Evolutionary conservation across 1,139 yeast species (phyloP).

Genomic region (Nadsonia starkeyi-henricii): DNA sequence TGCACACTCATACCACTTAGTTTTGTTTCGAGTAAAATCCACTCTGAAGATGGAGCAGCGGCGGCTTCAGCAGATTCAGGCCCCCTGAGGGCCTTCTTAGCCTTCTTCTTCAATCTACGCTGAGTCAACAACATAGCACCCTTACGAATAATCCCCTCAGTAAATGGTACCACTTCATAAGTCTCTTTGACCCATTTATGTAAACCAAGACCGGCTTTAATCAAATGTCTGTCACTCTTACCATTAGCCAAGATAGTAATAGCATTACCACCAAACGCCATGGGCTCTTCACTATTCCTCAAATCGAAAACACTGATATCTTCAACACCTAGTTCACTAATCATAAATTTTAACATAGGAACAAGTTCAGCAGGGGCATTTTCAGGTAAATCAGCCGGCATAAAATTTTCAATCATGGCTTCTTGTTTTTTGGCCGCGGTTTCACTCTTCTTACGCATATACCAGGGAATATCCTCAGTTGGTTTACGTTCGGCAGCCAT

Average conservation of each 20-base stretch:
- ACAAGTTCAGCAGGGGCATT: neutral
- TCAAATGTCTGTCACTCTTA: constrained; percentile 61
- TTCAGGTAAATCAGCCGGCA: neutral
- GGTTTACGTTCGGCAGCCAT: neutral
- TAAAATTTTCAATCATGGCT: neutral
- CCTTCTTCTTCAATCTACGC: constrained; percentile 48
- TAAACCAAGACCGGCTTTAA: constrained; percentile 53
- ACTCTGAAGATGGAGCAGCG: constrained; percentile 17
- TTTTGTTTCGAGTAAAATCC: constrained; percentile 69
- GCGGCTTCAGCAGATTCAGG: constrained; percentile 29
- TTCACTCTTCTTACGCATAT: neutral
- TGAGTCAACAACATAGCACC: constrained; percentile 44
- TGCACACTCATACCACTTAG: constrained; percentile 55
- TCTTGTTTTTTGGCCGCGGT: neutral
- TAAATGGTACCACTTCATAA: constrained; percentile 31
- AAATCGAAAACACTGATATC: neutral
- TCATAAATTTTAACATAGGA: neutral
- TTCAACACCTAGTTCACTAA: neutral
- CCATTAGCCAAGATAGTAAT: constrained; percentile 27
- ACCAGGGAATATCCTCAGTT: neutral
- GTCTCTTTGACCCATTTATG: constrained; percentile 33
- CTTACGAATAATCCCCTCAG: constrained; percentile 62
- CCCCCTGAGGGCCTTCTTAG: constrained; percentile 19
- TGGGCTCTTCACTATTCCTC: neutral
- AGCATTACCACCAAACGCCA: neutral